phyloP scores from a whole-genome alignment of 2,329 filamentous ascomycete genomes.

The Verticillium dahliae region DNA sequence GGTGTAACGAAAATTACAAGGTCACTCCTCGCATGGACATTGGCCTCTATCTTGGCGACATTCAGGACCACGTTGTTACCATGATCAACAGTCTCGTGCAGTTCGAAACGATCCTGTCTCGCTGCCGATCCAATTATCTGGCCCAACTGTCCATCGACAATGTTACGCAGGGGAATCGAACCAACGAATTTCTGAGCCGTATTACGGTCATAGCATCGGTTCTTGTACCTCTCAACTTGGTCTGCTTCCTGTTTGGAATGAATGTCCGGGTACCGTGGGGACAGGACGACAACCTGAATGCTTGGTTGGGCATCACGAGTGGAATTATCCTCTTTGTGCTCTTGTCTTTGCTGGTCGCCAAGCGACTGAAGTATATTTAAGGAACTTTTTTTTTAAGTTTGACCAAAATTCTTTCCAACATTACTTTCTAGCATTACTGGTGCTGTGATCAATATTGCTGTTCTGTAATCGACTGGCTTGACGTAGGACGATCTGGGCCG shows the following conservation, averaged over 20 bases:
- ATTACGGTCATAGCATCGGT: slow-evolving; percentile 92
- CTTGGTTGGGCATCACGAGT: slow-evolving; percentile 44
- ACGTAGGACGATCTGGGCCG: too few species aligned
- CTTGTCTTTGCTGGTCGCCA: slow-evolving; percentile 38
- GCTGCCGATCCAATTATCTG: slow-evolving; percentile 92
- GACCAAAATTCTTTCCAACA: too few species aligned
- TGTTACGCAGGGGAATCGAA: slow-evolving; percentile 78
- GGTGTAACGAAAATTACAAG: slow-evolving; percentile 95
- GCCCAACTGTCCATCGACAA: slow-evolving; percentile 91
- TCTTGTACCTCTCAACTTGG: slow-evolving; percentile 89
- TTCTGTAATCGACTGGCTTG: too few species aligned
- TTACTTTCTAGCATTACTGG: too few species aligned
- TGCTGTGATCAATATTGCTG: too few species aligned
- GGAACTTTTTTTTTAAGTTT: too few species aligned
- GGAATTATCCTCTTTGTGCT: slow-evolving; percentile 49
- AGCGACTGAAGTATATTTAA: slow-evolving; percentile 38
- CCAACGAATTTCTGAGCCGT: slow-evolving; percentile 86
- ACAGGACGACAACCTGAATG: slow-evolving; percentile 42
- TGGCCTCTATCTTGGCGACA: slow-evolving; percentile 91
- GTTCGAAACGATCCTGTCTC: slow-evolving; percentile 95
- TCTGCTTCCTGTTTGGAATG: slow-evolving; percentile 85
- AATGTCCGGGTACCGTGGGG: slow-evolving; percentile 70
- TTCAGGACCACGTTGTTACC: slow-evolving; percentile 97
- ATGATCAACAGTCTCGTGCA: slow-evolving; percentile 97
- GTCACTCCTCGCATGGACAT: slow-evolving; percentile 95